Percentiles rank a stretch among this genome's conserved stretches.
Evolutionary conservation across 2,329 filamentous ascomycete genomes (phyloP).

Genomic region (Neospermospora avenae): DNA sequence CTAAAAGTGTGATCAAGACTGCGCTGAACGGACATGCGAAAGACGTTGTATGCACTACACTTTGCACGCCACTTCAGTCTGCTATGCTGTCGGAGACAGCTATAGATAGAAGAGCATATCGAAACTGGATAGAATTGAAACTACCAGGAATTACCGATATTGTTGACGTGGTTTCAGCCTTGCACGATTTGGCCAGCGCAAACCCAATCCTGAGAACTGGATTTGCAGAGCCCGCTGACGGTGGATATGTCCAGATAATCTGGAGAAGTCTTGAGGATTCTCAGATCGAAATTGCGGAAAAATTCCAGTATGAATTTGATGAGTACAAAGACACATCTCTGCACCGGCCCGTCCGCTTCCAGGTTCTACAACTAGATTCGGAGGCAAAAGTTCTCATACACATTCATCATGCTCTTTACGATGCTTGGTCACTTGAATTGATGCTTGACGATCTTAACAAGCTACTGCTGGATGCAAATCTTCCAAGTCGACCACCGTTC

Average conservation of each 20-base stretch:
- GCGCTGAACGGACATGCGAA: constrained; percentile 34
- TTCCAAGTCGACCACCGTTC: constrained; percentile 54
- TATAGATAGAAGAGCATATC: constrained; percentile 60
- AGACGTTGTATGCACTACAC: constrained; percentile 46
- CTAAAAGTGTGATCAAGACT: neutral
- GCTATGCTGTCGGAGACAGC: constrained; percentile 79
- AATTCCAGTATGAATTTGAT: constrained; percentile 40
- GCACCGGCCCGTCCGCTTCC: constrained; percentile 56
- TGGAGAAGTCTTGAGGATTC: constrained; percentile 50
- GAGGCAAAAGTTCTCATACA: constrained; percentile 39
- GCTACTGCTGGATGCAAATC: constrained; percentile 34
- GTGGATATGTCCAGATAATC: constrained; percentile 59
- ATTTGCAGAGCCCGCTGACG: constrained; percentile 53
- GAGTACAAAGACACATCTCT: constrained; percentile 38
- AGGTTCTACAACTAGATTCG: constrained; percentile 42
- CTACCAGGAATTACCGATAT: constrained; percentile 34
- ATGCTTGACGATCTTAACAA: constrained; percentile 63
- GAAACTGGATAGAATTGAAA: constrained; percentile 70
- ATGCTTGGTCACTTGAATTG: constrained; percentile 89
- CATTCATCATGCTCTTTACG: constrained; percentile 82
- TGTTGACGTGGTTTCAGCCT: constrained; percentile 45
- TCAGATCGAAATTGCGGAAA: constrained; percentile 38
- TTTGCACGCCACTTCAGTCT: constrained; percentile 70
- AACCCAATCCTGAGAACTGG: constrained; percentile 74
- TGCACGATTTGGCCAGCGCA: constrained; percentile 46